Conservation (phyloP, 805 yeast species). For the Cyberlindnera americana region DNA sequence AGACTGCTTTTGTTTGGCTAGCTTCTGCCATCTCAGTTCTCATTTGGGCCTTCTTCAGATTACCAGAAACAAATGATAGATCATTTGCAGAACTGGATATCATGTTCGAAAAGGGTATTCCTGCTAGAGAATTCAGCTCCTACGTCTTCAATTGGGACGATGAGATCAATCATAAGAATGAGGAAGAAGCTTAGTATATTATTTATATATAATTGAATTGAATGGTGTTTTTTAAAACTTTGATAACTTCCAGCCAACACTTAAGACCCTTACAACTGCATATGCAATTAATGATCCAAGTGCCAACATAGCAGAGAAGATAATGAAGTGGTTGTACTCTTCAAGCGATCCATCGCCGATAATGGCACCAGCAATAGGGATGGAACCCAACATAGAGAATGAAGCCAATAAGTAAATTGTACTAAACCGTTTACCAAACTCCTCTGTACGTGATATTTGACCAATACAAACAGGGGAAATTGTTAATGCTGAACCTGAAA, state of each 20-base stretch:
- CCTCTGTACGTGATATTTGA: slow-evolving; percentile 50
- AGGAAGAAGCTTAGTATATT: slow-evolving; percentile 1
- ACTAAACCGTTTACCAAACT: slow-evolving; percentile 51
- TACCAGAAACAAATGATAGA: slow-evolving; percentile 58
- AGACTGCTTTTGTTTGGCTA: slow-evolving; percentile 44
- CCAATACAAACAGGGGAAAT: slow-evolving; percentile 57
- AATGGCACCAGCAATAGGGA: slow-evolving; percentile 49
- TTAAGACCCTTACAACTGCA: slow-evolving; percentile 5
- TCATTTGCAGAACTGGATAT: slow-evolving; percentile 59
- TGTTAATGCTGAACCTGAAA: slow-evolving; percentile 51
- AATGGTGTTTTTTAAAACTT: slow-evolving; percentile 13
- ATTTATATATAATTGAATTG: no score
- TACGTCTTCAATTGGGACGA: slow-evolving; percentile 19
- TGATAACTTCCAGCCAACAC: slow-evolving; percentile 15
- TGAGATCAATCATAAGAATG: slow-evolving; percentile 12
- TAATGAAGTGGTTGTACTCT: slow-evolving; percentile 13
- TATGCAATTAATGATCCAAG: slow-evolving; percentile 4
- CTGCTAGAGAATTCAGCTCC: slow-evolving; percentile 41
- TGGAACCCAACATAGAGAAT: slow-evolving; percentile 43
- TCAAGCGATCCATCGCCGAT: slow-evolving; percentile 30
- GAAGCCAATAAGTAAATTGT: slow-evolving; percentile 54
- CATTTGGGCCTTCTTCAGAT: slow-evolving; percentile 45
- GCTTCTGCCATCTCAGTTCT: slow-evolving; percentile 20
- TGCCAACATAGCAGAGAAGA: slow-evolving; percentile 10
- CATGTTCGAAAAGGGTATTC: slow-evolving; percentile 41